Evolutionary conservation across 116 monocot genomes (phyloP).

Genomic region (Zostera marina): DNA sequence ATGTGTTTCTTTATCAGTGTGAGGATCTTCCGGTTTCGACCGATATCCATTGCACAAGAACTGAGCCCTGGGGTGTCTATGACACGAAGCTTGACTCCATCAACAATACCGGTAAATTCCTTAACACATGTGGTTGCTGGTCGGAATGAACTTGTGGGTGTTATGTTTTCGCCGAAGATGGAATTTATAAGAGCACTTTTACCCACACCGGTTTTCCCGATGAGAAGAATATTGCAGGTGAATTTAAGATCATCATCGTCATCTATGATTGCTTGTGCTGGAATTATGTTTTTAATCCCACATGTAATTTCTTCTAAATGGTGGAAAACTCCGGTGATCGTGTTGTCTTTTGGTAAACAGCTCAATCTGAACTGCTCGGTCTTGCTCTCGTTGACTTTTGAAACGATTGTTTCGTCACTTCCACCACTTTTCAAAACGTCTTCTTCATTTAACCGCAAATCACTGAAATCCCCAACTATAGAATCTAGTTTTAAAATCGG

Average conservation of each 20-base stretch:
- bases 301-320: constrained; percentile 57
- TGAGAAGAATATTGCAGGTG: constrained; percentile 64
- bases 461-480: too few species aligned
- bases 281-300: constrained; percentile 26
- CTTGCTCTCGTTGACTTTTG: too few species aligned
- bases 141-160: constrained; percentile 40
- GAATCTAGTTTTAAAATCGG: neutral
- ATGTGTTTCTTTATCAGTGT: constrained; percentile 54
- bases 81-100: constrained; percentile 59
- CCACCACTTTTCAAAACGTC: too few species aligned
- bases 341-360: constrained; percentile 20
- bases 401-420: too few species aligned
- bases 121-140: constrained; percentile 33
- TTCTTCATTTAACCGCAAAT: too few species aligned
- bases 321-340: constrained; percentile 52
- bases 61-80: constrained; percentile 78
- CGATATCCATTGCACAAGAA: constrained; percentile 53
- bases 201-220: constrained; percentile 78
- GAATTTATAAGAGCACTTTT: constrained; percentile 83
- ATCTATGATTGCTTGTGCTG: constrained; percentile 38
- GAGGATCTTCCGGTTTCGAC: constrained; percentile 47
- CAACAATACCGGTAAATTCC: constrained; percentile 47
- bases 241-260: constrained; percentile 49
- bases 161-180: constrained; percentile 59
- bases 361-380: too few species aligned